These are phyloP conservation scores for Exserohilum turcica DNA, from an alignment of 2,329 filamentous ascomycete genomes.

Conservation along the genomic window DNA sequence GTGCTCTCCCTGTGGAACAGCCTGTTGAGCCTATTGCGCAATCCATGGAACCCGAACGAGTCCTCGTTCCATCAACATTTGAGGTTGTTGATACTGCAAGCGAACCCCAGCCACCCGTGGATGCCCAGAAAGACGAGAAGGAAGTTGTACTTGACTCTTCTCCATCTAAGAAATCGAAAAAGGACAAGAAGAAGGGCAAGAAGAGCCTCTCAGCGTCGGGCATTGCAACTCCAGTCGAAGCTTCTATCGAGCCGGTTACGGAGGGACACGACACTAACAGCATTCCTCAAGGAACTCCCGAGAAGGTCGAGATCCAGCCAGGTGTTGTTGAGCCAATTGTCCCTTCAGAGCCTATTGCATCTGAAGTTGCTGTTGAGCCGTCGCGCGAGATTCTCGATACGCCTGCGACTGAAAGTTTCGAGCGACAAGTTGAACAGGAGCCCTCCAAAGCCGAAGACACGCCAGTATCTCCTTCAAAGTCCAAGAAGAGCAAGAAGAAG, in stretches of 20 bases:
- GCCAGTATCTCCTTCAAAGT: conserved; percentile 21
- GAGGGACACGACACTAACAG: conserved; percentile 8
- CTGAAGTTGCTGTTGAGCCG: neutral
- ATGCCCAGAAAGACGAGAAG: conserved; percentile 12
- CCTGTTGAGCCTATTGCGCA: neutral
- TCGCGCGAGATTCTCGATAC: neutral
- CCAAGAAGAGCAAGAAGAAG: conserved; percentile 40
- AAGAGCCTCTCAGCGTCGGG: conserved; percentile 26
- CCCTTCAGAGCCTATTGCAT: neutral
- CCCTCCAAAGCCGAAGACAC: neutral
- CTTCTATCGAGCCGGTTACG: neutral
- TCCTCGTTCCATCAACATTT: neutral
- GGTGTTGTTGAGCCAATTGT: neutral
- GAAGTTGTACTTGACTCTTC: conserved; percentile 21
- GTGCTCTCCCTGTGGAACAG: neutral
- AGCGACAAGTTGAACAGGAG: neutral
- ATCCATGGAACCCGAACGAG: conserved; percentile 10
- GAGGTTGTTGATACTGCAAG: conserved; percentile 8
- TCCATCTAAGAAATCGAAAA: conserved; percentile 32
- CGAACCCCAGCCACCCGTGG: conserved; percentile 5
- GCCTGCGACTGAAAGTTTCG: neutral
- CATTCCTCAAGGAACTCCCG: neutral
- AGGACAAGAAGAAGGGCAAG: conserved; percentile 35
- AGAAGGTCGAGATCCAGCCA: conserved; percentile 4
- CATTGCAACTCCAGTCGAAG: conserved; percentile 15